Evolutionary conservation across 2,329 filamentous ascomycete species (phyloP), one percentile per base, ranked within the genome.

Genomic region (Aspergillus sp.): DNA sequence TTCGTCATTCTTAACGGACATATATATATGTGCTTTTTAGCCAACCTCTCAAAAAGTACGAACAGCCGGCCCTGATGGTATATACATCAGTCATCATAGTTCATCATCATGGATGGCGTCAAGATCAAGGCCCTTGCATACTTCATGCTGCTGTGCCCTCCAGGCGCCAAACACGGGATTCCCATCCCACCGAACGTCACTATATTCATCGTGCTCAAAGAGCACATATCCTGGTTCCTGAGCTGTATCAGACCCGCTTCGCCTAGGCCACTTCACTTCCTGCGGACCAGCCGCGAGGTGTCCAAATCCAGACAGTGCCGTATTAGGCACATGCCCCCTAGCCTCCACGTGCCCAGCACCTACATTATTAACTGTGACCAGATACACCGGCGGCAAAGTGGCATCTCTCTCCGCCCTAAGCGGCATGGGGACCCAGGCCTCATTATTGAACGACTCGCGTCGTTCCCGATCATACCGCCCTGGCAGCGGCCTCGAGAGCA

Each of bases 41-140:
- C 8, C 30, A 5, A 5, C 30, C 30, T 6, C 8, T 32, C 8
- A 32, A 32, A 32, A 30, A 26, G 43, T 36, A 45, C 28, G 41
- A 36, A 34, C 48, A 45, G 45, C 19, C 19, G 19, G 19, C 19
- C 19, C 19, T 19, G 19, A 41, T 42, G 48, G 44, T 41, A 42
- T 43, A 44, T 49, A 43, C 43, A 48, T 54, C 55, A 46, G 47
- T 56, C 53, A 50, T 60, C 36, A 39, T 39, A 27, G 12, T 2
- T 57, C 53, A 44, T 58, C 35, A 43, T 52, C 42, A 50, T 48
- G 34, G 41, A 49, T 41, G 35, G 54, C 49, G 46, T 64, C 65
- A 52, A 68, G 53, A 48, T 68, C 58, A n/a, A 71, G 40, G 1
- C 64, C 68, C 5, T 60, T 55, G 46, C 68, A 71, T 27, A 69